Conservation (phyloP, 75 land plant genomes). For the Isoetes taiwanensis region DNA sequence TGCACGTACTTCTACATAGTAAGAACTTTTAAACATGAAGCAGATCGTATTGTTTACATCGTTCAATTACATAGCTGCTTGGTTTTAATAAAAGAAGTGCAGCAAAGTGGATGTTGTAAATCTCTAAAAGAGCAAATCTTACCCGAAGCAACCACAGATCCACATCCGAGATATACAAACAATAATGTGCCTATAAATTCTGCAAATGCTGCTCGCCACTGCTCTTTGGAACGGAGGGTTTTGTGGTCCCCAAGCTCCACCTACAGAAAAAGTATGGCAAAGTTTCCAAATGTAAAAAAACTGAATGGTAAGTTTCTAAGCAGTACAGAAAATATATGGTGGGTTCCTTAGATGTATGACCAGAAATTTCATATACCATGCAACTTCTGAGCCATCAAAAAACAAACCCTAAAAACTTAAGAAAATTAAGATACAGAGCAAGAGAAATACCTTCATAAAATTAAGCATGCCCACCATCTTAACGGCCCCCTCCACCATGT, state of each 20-base stretch:
- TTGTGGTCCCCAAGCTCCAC: slow-evolving; percentile 30
- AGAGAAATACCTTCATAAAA: slow-evolving; percentile 24
- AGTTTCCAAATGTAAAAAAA: neutral
- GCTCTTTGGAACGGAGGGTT: slow-evolving; percentile 26
- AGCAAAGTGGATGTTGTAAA: neutral
- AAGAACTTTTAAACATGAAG: too few species aligned
- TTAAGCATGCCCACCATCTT: slow-evolving; percentile 28
- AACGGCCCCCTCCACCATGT: slow-evolving; percentile 20
- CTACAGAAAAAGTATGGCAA: neutral
- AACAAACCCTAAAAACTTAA: neutral
- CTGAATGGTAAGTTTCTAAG: neutral
- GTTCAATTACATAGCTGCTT: too few species aligned
- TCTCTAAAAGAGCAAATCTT: neutral
- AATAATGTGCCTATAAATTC: slow-evolving; percentile 28
- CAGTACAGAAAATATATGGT: neutral
- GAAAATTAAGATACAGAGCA: neutral
- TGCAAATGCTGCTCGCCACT: slow-evolving; percentile 32
- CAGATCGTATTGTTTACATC: too few species aligned
- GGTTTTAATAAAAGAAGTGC: too few species aligned
- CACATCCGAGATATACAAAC: slow-evolving; percentile 31
- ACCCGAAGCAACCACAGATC: slow-evolving; percentile 30
- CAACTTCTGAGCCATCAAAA: neutral
- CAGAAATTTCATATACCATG: neutral
- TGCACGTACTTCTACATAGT: neutral
- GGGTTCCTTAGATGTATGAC: neutral